A percentile compares a stretch with the other conserved stretches of the same genome.
phyloP scores from a whole-genome alignment of 345 rosid species.

The Odontarrhena argentea region DNA sequence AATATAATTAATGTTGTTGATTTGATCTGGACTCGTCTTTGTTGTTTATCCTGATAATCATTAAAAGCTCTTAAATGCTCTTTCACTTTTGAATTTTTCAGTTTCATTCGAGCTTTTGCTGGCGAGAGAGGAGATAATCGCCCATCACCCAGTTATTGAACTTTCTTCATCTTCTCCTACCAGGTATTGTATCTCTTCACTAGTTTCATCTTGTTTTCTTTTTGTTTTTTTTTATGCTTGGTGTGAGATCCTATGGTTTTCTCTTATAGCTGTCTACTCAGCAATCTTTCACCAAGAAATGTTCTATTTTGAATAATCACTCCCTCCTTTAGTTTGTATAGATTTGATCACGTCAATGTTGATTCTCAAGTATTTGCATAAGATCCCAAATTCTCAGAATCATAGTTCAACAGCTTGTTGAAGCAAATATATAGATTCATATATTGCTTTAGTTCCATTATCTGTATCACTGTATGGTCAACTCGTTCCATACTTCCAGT shows the following conservation, averaged over 20 bases:
- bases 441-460: neutral
- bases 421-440: neutral
- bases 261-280: too few species aligned
- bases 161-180: slow-evolving; percentile 14
- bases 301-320: too few species aligned
- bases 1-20: neutral
- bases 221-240: neutral
- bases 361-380: too few species aligned
- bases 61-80: slow-evolving; percentile 6
- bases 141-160: slow-evolving; percentile 15
- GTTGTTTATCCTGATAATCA: neutral
- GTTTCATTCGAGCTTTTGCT: neutral
- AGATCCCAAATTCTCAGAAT: too few species aligned
- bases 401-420: too few species aligned
- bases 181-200: slow-evolving; percentile 21
- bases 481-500: slow-evolving; percentile 6
- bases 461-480: neutral
- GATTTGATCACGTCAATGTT: too few species aligned
- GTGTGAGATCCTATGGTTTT: too few species aligned
- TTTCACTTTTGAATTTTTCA: neutral
- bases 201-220: neutral
- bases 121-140: slow-evolving; percentile 18
- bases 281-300: too few species aligned
- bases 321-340: too few species aligned
- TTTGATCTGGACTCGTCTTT: slow-evolving; percentile 16